These are phyloP conservation scores for Agroathelia rolfsii DNA, from an alignment of 1,284 basidiomycete species.

Conservation along the genomic window DNA sequence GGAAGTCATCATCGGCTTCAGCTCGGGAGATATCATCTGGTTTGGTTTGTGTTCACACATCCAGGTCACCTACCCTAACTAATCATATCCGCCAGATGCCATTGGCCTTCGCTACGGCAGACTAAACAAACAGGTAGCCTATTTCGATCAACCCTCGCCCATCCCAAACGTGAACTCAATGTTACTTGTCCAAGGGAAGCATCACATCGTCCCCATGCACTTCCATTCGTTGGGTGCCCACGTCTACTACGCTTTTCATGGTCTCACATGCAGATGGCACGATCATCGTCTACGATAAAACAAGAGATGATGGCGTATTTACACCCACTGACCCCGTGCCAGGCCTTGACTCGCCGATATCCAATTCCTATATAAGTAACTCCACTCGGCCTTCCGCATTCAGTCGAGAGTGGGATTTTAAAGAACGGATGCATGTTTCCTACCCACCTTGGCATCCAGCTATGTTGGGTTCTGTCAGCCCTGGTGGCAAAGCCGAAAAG, in stretches of 20 bases:
- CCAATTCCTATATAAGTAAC: slow-evolving; percentile 9
- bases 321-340: slow-evolving; percentile 41
- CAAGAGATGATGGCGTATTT: slow-evolving; percentile 78
- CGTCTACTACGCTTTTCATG: slow-evolving; percentile 76
- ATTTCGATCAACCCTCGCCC: slow-evolving; percentile 12
- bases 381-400: slow-evolving; percentile 25
- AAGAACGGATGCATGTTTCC: no score
- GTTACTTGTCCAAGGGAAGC: slow-evolving; percentile 44
- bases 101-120: slow-evolving; percentile 79
- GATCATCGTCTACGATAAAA: slow-evolving; percentile 81
- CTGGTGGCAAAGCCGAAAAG: slow-evolving; percentile 44
- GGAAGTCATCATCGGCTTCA: slow-evolving; percentile 90
- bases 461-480: slow-evolving; percentile 40
- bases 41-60: slow-evolving; percentile 45
- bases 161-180: slow-evolving; percentile 11
- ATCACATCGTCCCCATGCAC: slow-evolving; percentile 76
- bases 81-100: slow-evolving; percentile 46
- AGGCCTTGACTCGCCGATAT: slow-evolving; percentile 10
- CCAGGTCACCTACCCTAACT: slow-evolving; percentile 4
- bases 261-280: slow-evolving; percentile 89
- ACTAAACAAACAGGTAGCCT: slow-evolving; percentile 76
- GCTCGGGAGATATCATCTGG: slow-evolving; percentile 89
- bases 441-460: no score
- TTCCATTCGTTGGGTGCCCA: slow-evolving; percentile 83
- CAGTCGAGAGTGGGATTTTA: no score